These are phyloP conservation scores for Stipa capillata DNA, from an alignment of 176 grass and related monocot species.

Conservation along the genomic window DNA sequence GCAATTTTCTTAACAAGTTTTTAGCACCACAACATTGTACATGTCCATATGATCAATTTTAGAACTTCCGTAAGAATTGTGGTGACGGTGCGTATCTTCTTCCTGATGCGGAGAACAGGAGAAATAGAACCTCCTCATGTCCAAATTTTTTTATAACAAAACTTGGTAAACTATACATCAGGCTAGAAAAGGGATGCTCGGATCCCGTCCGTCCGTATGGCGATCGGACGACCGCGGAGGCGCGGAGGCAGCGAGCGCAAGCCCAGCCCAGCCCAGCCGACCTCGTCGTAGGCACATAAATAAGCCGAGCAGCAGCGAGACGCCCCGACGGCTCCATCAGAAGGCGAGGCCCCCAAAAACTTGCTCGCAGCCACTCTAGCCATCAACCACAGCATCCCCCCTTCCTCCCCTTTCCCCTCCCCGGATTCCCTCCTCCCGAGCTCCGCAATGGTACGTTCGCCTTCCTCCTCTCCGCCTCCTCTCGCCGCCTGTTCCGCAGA, in stretches of 20 bases:
- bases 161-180: no score
- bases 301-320: no score
- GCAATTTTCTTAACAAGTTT: no score
- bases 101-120: no score
- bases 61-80: no score
- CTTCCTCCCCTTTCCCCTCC: background rate
- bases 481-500: background rate
- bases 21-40: no score
- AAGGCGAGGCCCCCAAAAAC: background rate
- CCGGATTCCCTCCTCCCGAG: conserved; percentile 8
- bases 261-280: background rate
- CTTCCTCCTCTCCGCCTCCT: background rate
- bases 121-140: no score
- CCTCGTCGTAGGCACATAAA: no score
- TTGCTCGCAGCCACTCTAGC: background rate
- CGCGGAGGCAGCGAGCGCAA: background rate
- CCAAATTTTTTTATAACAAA: no score
- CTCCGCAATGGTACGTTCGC: conserved; percentile 31
- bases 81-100: no score
- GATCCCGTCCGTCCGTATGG: background rate
- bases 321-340: conserved; percentile 31
- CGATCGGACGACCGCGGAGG: background rate
- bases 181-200: no score
- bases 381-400: background rate
- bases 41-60: no score